Percentiles rank a stretch among this genome's conserved stretches.
Evolutionary conservation across 768 basidiomycete species (phyloP).

Genomic region (Serendipita sp.): DNA sequence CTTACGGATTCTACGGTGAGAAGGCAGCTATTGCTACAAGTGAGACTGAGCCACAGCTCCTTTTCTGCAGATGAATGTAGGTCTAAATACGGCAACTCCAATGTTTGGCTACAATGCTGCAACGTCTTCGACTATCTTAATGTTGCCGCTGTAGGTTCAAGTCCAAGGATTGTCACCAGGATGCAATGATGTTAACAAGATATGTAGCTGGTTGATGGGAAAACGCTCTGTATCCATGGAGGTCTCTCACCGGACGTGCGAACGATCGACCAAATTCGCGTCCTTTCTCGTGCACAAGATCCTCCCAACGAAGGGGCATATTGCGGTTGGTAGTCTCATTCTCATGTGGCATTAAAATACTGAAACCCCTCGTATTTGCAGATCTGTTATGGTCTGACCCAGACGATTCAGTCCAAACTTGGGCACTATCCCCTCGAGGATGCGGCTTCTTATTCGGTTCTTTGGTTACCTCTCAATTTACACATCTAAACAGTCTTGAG

Average conservation of each 20-base stretch:
- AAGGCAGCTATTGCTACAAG: not conserved
- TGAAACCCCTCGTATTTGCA: slow-evolving; percentile 14
- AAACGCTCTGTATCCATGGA: slow-evolving; percentile 95
- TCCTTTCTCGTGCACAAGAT: slow-evolving; percentile 6
- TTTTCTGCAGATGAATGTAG: slow-evolving; percentile 82
- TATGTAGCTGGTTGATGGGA: slow-evolving; percentile 55
- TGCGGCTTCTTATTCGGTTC: slow-evolving; percentile 92
- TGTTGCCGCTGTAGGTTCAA: slow-evolving; percentile 53
- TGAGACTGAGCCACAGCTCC: slow-evolving; percentile 46
- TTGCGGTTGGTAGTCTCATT: not conserved
- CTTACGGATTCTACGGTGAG: slow-evolving; percentile 22
- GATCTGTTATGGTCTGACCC: slow-evolving; percentile 99
- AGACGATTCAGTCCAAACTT: slow-evolving; percentile 52
- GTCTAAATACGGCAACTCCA: slow-evolving; percentile 81
- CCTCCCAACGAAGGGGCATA: not conserved
- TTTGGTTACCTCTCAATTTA: slow-evolving; percentile 79
- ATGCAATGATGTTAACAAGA: not conserved
- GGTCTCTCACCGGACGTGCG: slow-evolving; percentile 82
- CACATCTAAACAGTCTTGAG: slow-evolving; percentile 81
- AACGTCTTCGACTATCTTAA: slow-evolving; percentile 97
- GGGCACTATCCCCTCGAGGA: slow-evolving; percentile 95
- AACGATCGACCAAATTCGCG: slow-evolving; percentile 69
- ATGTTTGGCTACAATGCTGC: slow-evolving; percentile 97
- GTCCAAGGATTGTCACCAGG: not conserved
- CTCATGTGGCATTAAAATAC: not conserved